Conservation (phyloP, 2,329 filamentous ascomycete species). For the Aspergillus ibericus region DNA sequence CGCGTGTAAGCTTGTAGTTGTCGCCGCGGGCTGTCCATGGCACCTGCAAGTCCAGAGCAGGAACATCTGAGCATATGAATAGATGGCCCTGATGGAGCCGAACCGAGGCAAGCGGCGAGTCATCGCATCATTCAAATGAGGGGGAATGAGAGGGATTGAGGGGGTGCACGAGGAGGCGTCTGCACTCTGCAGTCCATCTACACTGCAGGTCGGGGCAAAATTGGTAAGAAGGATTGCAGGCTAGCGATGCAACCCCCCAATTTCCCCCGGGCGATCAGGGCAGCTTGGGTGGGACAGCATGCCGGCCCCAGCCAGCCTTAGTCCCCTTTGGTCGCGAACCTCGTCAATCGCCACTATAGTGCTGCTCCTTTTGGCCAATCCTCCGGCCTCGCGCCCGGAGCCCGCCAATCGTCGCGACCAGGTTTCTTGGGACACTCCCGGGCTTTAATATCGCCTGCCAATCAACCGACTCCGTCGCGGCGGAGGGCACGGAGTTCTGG, state of each 20-base stretch:
- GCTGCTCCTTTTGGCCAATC: background rate
- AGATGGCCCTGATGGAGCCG: background rate
- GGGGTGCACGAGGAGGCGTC: background rate
- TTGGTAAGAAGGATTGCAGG: background rate
- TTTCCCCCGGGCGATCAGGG: slow-evolving; percentile 9
- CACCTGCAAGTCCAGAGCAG: background rate
- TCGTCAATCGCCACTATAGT: background rate
- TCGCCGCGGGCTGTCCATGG: no score
- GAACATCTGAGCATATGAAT: background rate
- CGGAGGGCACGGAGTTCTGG: background rate
- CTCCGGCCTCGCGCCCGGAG: background rate
- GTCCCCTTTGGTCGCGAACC: background rate
- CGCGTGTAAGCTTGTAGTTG: background rate
- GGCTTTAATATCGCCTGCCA: slow-evolving; percentile 1
- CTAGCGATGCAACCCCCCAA: background rate
- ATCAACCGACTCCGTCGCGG: background rate
- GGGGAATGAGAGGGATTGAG: background rate
- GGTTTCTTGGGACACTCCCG: background rate
- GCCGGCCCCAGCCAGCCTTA: background rate
- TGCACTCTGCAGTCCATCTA: background rate
- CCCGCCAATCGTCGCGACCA: no score
- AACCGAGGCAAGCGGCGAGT: background rate
- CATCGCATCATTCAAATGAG: background rate
- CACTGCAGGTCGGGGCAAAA: background rate
- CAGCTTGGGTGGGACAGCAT: background rate